A percentile compares a stretch with the other conserved stretches of the same genome.
Conservation (phyloP, 352 stramenopile genomes). For the Globisporangium cederbergense region DNA sequence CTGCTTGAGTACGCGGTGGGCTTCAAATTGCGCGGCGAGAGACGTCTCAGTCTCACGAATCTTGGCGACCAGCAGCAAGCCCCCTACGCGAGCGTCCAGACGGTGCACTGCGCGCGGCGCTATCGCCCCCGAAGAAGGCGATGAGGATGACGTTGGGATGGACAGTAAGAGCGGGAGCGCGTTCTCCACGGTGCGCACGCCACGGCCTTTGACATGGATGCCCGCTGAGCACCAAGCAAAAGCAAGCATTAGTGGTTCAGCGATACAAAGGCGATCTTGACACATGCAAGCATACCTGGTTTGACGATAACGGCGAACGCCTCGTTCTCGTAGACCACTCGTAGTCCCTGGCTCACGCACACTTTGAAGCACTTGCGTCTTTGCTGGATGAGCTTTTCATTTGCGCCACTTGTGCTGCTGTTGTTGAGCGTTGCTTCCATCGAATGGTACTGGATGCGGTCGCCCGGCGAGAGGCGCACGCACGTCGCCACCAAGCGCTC, state of each 20-base stretch:
- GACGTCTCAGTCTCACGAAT: constrained; percentile 38
- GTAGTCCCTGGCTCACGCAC: constrained; percentile 51
- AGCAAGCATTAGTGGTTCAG: neutral
- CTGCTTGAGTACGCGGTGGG: constrained; percentile 39
- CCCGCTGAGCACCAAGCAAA: constrained; percentile 22
- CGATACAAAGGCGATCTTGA: too few relatives aligned
- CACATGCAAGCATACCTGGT: constrained; percentile 22
- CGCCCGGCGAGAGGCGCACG: constrained; percentile 21
- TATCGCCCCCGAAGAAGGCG: neutral
- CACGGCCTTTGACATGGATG: constrained; percentile 60
- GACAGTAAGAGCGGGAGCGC: constrained; percentile 37
- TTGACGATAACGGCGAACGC: constrained; percentile 54
- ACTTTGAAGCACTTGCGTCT: constrained; percentile 30
- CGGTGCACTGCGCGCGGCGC: constrained; percentile 49
- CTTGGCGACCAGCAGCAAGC: constrained; percentile 60
- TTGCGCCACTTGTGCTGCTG: neutral
- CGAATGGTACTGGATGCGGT: constrained; percentile 28
- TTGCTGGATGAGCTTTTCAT: neutral
- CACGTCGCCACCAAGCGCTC: constrained; percentile 32
- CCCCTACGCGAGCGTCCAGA: constrained; percentile 57
- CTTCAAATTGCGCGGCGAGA: constrained; percentile 45
- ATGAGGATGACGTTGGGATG: too few relatives aligned
- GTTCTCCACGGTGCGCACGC: constrained; percentile 41
- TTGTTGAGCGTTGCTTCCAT: too few relatives aligned
- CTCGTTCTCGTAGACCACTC: constrained; percentile 45